Base-by-base conservation (phyloP, 176 grass and related monocot species). In the Chloris gayana region DNA sequence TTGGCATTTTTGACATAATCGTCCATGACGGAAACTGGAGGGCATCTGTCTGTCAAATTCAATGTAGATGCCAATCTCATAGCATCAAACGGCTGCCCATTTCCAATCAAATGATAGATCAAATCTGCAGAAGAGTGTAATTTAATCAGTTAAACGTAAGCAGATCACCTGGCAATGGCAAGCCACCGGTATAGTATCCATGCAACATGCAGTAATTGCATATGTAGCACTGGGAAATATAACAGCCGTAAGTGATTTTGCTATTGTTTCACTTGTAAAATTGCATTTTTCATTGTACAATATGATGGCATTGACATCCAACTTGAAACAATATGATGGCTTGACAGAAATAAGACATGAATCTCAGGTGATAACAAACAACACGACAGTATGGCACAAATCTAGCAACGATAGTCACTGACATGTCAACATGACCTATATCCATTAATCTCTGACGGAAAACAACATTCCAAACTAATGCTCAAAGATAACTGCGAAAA, bases 11-110 rank as follows among this genome's bases (percentile, higher is more conserved):
- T 64, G 60, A 87, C 14, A 76, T 76, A 81, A 18, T 69, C 85
- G 18, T 62, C 39, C 72, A 87, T 76, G 72, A 87, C 37, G 17
- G 64, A 4, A 81, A 87, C 31, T 31, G 78, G 72, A 70, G 78
- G 31, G 21, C 75, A 87, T 70, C 63, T 81, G 31, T 62, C 39
- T 17, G 85, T 86, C 78, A 86, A 69, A 70, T 75, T 63, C 71
- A 82, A 76, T 42, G 31, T 22, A 30, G 19, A 5, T 69, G 72
- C 78, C 79, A 87, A 47, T 81, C 64, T 87, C 18, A 82, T 24
- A 41, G 85, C 85, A 37, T 81, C 78, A 69, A 70, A 13, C 62
- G 37, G 78, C 67, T 69, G 39, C 2, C 85, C 85, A 61, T 53
- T 68, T 68, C 69, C 51, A 42, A 87, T 76, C 31, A 86, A 73